Base-by-base conservation (phyloP, 1,139 yeast genomes). In the Diutina rugosa region DNA sequence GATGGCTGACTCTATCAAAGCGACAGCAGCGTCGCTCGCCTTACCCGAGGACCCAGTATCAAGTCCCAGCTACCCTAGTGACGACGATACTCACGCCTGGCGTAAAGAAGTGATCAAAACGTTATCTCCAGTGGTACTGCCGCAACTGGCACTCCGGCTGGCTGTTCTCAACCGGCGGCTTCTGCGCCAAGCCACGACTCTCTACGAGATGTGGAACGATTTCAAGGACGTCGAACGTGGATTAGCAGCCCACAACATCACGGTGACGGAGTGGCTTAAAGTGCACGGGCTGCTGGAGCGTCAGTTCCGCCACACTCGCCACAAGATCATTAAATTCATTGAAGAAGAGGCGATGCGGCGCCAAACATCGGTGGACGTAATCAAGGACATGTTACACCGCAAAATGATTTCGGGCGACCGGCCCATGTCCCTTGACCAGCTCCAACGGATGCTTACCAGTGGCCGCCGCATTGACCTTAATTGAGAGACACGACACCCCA, bases 191-290 rank as follows among this genome's bases (percentile, higher is more conserved):
- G 73, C 74, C 0, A 62, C 67, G 14, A 68, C 72, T 8, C 61
- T 71, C 18, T 70, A 65, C 58, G 75, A 72, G 59, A 70, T 72
- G 74, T 72, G 76, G 76, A 72, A 72, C 58, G 76, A 72, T 58
- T 72, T 69, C 58, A 72, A 71, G 56, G 64, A 68, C 9, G 59
- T 71, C 32, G 74, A 71, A 55, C 60, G 62, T 54, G 72, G 65
- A 44, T 62, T 72, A 52, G 64, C 63, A 49, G 66, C 65, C 44
- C 65, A 69, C 57, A 71, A 66, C 54, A 65, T 72, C 29, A 63
- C 72, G 9, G 63, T 68, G 6, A 69, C 74, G 9, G 75, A 71
- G 58, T 71, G 76, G 75, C 59, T 71, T 18, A 70, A 70, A 57
- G 65, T 70, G 3, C 76, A 72, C 56, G 73, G 74, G 28, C 64